phyloP scores from a whole-genome alignment of 345 rosid genomes.

The Murraya paniculata region DNA sequence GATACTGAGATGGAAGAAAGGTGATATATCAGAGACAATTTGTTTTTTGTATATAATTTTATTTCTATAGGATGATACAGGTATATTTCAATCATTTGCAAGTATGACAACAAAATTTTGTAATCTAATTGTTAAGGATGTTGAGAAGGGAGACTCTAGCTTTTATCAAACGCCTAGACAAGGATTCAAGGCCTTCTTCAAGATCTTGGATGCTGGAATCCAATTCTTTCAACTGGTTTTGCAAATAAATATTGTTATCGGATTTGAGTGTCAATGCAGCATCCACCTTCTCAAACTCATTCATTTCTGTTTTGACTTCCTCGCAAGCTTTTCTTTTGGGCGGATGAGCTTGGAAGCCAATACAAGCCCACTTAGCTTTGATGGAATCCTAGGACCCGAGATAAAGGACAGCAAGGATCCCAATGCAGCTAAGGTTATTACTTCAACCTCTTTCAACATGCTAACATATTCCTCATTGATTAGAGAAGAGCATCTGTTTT shows the following conservation, averaged over 20 bases:
- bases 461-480: neutral
- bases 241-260: constrained; percentile 16
- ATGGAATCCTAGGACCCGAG: constrained; percentile 26
- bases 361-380: constrained; percentile 31
- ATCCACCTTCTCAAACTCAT: constrained; percentile 36
- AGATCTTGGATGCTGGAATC: constrained; percentile 49
- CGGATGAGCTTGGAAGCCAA: constrained; percentile 35
- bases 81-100: neutral
- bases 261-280: constrained; percentile 18
- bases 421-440: constrained; percentile 21
- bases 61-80: neutral
- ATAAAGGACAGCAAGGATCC: constrained; percentile 42
- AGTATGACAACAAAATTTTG: neutral
- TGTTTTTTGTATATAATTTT: neutral
- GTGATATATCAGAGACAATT: neutral
- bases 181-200: constrained; percentile 41
- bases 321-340: constrained; percentile 21
- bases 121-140: constrained; percentile 26
- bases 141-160: constrained; percentile 42
- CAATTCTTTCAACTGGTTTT: constrained; percentile 22
- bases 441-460: constrained; percentile 34
- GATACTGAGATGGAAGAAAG: neutral
- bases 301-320: constrained; percentile 19
- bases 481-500: constrained; percentile 15
- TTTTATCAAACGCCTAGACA: constrained; percentile 41